Conservation (phyloP, 306 rosid genomes). For the Morella rubra region DNA sequence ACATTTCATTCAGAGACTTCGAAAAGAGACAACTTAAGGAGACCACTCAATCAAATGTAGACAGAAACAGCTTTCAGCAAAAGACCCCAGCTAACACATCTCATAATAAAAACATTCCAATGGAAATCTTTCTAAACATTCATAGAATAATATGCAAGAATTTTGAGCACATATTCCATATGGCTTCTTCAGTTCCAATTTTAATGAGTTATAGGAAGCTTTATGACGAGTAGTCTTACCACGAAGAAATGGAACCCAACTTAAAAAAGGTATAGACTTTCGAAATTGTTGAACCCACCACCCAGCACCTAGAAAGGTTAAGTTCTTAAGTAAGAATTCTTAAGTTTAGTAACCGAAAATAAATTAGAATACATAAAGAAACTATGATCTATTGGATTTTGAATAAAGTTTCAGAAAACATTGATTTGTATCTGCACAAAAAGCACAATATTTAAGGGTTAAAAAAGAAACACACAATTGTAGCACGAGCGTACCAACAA, state of each 20-base stretch:
- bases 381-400: constrained; percentile 7
- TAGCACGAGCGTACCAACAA: constrained; percentile 68
- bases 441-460: neutral
- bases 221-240: constrained; percentile 46
- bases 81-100: constrained; percentile 1
- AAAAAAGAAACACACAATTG: neutral
- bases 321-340: constrained; percentile 1
- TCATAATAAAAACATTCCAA: neutral
- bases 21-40: neutral
- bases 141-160: constrained; percentile 9
- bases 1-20: neutral
- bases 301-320: constrained; percentile 64
- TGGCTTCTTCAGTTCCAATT: constrained; percentile 17
- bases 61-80: neutral
- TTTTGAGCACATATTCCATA: neutral
- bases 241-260: constrained; percentile 66
- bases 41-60: neutral
- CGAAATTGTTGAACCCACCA: constrained; percentile 87
- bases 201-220: constrained; percentile 10
- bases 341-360: neutral
- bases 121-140: neutral
- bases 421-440: constrained; percentile 6
- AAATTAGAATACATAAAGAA: neutral
- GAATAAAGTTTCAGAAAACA: neutral
- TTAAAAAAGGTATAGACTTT: constrained; percentile 66